Evolutionary conservation across 177 flowering plant species (phyloP), one percentile per base, ranked within the genome.

Genomic region (Vitis hybrid): DNA sequence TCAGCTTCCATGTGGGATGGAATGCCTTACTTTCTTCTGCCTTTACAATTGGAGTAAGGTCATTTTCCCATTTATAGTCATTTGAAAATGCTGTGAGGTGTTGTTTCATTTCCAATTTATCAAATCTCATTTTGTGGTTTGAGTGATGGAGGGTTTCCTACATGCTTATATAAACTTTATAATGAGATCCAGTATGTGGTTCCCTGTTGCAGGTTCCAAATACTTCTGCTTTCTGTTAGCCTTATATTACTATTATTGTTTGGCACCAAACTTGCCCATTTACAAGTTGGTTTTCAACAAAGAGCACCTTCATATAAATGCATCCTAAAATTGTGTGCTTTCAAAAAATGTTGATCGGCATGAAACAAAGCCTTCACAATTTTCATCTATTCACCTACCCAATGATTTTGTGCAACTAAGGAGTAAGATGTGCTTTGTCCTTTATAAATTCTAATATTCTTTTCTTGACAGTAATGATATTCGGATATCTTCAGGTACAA

Each of bases 401-500:
- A 2, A 49, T 22, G 8, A 10, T 14, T 62, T 64, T 8, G 19
- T 61, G 45, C 50, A 61, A 34, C 39, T 7, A 34, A 5, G 10
- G 26, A 55, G 19, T 10, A 31, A 51, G 12, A 16, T 16, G 31
- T 62, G 15, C 16, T 10, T 6, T 50, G 48, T 51, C 29, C 50
- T 13, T 50, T 51, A 39, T 39, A n/a, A 15, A 22, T 12, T 39
- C 29, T 16, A 31, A 64, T 14, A 4, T 9, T 18, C 34, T 61
- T 18, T 16, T 19, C 10, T 39, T 68, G 48, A 39, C 66, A 50
- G 45, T 59, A 5, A 63, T 14, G 75, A 56, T 45, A 26, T 70
- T 61, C 69, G 59, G 50, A 60, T 49, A 49, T 71, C 12, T 62
- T 49, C 66, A 95, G 99, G 94, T 93, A 19, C 91, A 76, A 68